A percentile compares a stretch with the other conserved stretches of the same genome.
Evolutionary conservation across 768 basidiomycete species (phyloP).

Genomic region (Mycena vitilis): DNA sequence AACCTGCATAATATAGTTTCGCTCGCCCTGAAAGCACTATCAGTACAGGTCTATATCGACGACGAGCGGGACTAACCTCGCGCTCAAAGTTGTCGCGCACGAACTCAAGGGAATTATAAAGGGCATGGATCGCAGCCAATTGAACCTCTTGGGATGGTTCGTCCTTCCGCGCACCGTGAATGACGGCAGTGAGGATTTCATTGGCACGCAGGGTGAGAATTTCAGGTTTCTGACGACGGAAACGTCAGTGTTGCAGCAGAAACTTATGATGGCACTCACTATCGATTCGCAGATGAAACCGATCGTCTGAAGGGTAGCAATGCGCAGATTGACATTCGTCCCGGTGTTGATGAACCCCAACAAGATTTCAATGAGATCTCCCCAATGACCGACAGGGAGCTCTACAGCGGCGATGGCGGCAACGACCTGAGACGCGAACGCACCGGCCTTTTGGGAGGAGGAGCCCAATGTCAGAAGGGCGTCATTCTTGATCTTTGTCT

Average conservation of each 20-base stretch:
- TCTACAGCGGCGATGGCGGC: constrained; percentile 95
- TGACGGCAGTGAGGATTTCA: constrained; percentile 97
- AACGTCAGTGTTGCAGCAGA: constrained; percentile 34
- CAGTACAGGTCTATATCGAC: constrained; percentile 29
- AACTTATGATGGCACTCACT: constrained; percentile 64
- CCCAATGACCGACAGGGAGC: constrained; percentile 89
- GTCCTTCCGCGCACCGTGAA: constrained; percentile 97
- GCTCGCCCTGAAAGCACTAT: constrained; percentile 78
- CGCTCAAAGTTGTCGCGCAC: constrained; percentile 98
- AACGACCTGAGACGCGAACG: constrained; percentile 93
- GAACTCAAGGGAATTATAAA: constrained; percentile 97
- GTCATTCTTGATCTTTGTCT: constrained; percentile 88
- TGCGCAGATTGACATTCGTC: constrained; percentile 77
- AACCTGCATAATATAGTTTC: constrained; percentile 99
- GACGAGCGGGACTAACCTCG: constrained; percentile 69
- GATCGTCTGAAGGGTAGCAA: constrained; percentile 93
- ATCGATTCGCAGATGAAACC: constrained; percentile 98
- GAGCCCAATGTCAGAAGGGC: constrained; percentile 87
- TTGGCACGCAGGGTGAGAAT: constrained; percentile 90
- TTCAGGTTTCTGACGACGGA: constrained; percentile 83
- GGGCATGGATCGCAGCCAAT: constrained; percentile 89
- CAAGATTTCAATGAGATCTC: constrained; percentile 87
- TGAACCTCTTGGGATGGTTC: constrained; percentile 93
- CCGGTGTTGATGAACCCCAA: constrained; percentile 88
- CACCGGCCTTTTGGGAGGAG: constrained; percentile 75